phyloP scores from a whole-genome alignment of 2,329 filamentous ascomycete species.

The Bisporella sp. region DNA sequence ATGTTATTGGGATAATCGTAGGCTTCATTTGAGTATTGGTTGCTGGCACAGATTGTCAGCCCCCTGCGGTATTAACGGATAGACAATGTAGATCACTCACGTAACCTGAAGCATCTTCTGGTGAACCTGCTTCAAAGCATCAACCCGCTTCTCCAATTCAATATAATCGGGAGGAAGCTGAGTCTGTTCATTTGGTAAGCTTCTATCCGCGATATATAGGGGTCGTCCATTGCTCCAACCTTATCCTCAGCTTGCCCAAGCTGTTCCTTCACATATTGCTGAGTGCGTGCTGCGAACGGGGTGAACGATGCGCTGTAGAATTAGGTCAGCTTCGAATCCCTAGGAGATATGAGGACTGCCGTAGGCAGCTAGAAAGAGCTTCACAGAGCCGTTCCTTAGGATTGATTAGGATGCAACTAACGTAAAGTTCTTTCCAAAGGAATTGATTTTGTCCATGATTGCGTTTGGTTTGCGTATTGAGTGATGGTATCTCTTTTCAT shows the following conservation, averaged over 20 bases:
- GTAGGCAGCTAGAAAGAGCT: constrained; percentile 17
- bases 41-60: constrained; percentile 41
- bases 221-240: constrained; percentile 38
- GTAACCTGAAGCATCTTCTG: constrained; percentile 96
- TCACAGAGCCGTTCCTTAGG: constrained; percentile 6
- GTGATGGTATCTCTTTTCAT: too few species aligned
- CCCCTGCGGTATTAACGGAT: too few species aligned
- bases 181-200: constrained; percentile 50
- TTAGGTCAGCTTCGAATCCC: constrained; percentile 33
- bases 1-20: constrained; percentile 97
- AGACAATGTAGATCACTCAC: constrained; percentile 44
- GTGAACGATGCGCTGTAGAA: constrained; percentile 73
- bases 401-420: constrained; percentile 30
- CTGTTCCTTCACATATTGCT: constrained; percentile 98
- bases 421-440: constrained; percentile 66
- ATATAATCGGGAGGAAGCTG: constrained; percentile 96
- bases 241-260: constrained; percentile 92
- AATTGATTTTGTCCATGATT: constrained; percentile 61
- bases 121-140: constrained; percentile 94
- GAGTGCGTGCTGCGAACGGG: constrained; percentile 86
- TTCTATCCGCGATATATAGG: constrained; percentile 1
- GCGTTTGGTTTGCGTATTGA: not conserved
- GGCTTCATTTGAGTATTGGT: constrained; percentile 83
- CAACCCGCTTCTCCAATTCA: constrained; percentile 96
- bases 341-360: not conserved